Conservation (phyloP, 2,329 filamentous ascomycete species). For the Penicillium digitatum region DNA sequence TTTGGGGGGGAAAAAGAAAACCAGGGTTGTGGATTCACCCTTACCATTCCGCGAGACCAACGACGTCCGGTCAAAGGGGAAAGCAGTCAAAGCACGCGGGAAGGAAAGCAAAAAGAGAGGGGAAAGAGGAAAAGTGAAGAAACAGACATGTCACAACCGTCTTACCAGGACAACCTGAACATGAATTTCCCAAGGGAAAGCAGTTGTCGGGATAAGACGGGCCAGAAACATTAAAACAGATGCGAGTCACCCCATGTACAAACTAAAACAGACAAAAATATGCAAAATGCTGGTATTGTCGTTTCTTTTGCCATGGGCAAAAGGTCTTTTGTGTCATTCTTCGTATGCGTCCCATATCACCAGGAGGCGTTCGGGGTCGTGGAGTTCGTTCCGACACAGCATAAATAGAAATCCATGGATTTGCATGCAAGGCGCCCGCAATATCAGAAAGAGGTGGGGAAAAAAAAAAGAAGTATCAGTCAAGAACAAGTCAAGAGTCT, state of each 20-base stretch:
- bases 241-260: slow-evolving; percentile 35
- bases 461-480: slow-evolving; percentile 13
- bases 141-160: slow-evolving; percentile 15
- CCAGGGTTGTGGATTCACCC: slow-evolving; percentile 1
- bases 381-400: slow-evolving; percentile 26
- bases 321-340: slow-evolving; percentile 36
- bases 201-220: slow-evolving; percentile 8
- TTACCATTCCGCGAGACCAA: slow-evolving; percentile 10
- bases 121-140: slow-evolving; percentile 14
- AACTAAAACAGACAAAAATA: slow-evolving; percentile 31
- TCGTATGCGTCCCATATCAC: slow-evolving; percentile 34
- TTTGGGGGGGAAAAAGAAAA: background rate
- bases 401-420: slow-evolving; percentile 24
- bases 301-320: slow-evolving; percentile 32
- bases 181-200: slow-evolving; percentile 10
- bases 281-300: slow-evolving; percentile 39
- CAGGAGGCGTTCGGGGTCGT: slow-evolving; percentile 24
- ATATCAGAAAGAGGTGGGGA: slow-evolving; percentile 16
- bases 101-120: slow-evolving; percentile 11
- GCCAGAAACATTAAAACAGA: slow-evolving; percentile 28
- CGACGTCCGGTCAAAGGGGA: slow-evolving; percentile 7
- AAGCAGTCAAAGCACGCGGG: slow-evolving; percentile 14
- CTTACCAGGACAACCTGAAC: slow-evolving; percentile 11
- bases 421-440: slow-evolving; percentile 29
- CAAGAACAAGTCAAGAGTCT: slow-evolving; percentile 13